Evolutionary conservation across 768 basidiomycete species (phyloP), one percentile per base, ranked within the genome.

Genomic region (Lactifluus hygrophoroides): DNA sequence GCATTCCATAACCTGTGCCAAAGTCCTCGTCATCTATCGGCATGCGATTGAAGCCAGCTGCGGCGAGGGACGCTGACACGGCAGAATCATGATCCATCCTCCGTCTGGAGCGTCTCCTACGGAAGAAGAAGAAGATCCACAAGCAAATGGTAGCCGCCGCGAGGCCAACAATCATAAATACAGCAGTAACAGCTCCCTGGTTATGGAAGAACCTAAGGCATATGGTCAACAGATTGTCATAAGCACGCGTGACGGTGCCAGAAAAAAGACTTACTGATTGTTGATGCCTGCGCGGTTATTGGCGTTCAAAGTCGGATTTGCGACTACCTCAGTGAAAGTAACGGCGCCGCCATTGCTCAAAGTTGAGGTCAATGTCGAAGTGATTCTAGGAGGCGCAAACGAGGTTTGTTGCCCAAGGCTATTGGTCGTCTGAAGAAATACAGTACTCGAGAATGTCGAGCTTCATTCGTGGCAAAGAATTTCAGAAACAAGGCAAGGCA

Each of bases 181-280:
- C 89, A 45, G 90, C 95, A 1, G 87, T 87, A 3, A 97, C 93
- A 11, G 93, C 94, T 19, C 92, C 92, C 23, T 86, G 88, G 68
- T 95, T 90, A 50, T 70, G 70, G 72, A 95, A 94, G 74, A 96
- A 98, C 56, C 88, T 90, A 63, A 14, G 37, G 7, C 10, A 57
- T n/a, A 42, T 57, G 17, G 37, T 25, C 27, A 35, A 59, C n/a
- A 25, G 52, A 34, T n/a, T 40, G 42, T n/a, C 32, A 40, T 21
- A 14, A 7, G 28, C 21, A 49, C n/a, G 35, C 19, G 44, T 5
- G 25, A 32, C 0, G 21, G 28, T 8, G 13, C 38, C 28, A 40
- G 30, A 27, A 43, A 19, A n/a, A 32, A 25, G 58, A 59, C 53
- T 49, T 69, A 89, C 88, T 80, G 73, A 45, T 79, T 78, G 54